phyloP scores from a whole-genome alignment of 2,329 filamentous ascomycete genomes.

The Phaeosphaeria sp. region DNA sequence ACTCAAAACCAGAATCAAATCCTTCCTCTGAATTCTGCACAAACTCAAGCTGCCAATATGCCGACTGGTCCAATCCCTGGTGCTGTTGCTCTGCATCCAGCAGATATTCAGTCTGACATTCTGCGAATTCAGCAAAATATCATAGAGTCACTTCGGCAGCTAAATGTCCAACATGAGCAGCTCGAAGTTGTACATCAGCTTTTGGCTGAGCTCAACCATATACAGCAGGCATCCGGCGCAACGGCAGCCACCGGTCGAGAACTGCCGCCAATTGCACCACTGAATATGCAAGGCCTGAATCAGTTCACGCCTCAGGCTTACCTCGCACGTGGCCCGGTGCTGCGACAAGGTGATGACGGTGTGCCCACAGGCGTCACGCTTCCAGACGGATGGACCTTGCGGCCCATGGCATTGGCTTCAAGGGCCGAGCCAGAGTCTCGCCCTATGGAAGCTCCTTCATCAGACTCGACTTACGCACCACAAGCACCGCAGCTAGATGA shows the following conservation, averaged over 20 bases:
- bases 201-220: constrained; percentile 39
- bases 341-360: constrained; percentile 44
- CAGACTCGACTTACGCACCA: constrained; percentile 2
- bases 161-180: constrained; percentile 43
- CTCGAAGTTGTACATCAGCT: constrained; percentile 42
- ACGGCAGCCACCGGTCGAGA: constrained; percentile 30
- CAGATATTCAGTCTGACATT: constrained; percentile 45
- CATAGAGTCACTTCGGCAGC: constrained; percentile 41
- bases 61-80: constrained; percentile 23
- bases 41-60: constrained; percentile 11
- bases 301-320: constrained; percentile 40
- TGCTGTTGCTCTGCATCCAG: constrained; percentile 34
- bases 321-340: constrained; percentile 36
- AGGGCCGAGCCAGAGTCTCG: constrained; percentile 18
- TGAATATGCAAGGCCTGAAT: constrained; percentile 25
- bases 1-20: constrained; percentile 22
- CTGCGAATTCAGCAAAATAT: constrained; percentile 47
- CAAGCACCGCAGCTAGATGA: constrained; percentile 3
- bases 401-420: constrained; percentile 37
- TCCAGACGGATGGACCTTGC: constrained; percentile 47
- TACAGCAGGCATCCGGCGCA: constrained; percentile 39
- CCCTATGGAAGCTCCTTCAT: constrained; percentile 8
- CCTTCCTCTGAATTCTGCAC: constrained; percentile 9
- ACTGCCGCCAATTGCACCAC: constrained; percentile 29
- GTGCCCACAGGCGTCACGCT: constrained; percentile 45